phyloP scores from a whole-genome alignment of 805 yeast species.

The Metschnikowia baotianmanensis region DNA sequence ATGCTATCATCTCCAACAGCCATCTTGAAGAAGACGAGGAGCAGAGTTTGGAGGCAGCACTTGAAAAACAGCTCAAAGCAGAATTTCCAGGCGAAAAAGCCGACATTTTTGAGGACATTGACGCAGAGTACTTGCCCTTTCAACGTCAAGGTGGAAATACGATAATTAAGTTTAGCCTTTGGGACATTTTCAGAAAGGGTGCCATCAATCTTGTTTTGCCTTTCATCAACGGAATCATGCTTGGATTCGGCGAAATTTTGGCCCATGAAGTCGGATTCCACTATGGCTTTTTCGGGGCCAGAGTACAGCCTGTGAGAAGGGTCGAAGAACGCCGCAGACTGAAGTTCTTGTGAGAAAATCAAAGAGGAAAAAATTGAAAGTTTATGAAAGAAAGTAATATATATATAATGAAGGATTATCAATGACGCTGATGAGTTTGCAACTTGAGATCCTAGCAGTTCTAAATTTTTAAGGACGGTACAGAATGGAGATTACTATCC shows the following conservation, averaged over 20 bases:
- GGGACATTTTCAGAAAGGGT: constrained; percentile 45
- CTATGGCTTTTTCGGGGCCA: constrained; percentile 73
- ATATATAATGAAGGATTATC: no score
- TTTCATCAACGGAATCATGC: constrained; percentile 89
- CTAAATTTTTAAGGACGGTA: no score
- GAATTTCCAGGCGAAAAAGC: neutral
- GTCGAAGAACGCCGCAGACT: constrained; percentile 23
- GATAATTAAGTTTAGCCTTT: constrained; percentile 24
- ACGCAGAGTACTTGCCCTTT: constrained; percentile 8
- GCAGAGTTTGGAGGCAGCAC: constrained; percentile 1
- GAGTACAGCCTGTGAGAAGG: constrained; percentile 45
- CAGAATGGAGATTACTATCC: no score
- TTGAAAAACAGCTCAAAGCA: constrained; percentile 2
- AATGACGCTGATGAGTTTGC: no score
- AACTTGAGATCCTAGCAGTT: no score
- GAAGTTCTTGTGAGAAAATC: constrained; percentile 8
- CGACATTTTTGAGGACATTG: constrained; percentile 1
- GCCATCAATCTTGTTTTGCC: constrained; percentile 81
- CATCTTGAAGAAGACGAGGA: constrained; percentile 19
- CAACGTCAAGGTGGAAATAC: constrained; percentile 2
- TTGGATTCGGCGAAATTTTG: constrained; percentile 91
- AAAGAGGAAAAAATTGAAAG: neutral
- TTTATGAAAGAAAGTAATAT: no score
- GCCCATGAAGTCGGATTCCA: constrained; percentile 90
- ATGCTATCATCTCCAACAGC: constrained; percentile 24